Base-by-base conservation (phyloP, 371 early-diverging fungal species). In the Mucor plumbeus region DNA sequence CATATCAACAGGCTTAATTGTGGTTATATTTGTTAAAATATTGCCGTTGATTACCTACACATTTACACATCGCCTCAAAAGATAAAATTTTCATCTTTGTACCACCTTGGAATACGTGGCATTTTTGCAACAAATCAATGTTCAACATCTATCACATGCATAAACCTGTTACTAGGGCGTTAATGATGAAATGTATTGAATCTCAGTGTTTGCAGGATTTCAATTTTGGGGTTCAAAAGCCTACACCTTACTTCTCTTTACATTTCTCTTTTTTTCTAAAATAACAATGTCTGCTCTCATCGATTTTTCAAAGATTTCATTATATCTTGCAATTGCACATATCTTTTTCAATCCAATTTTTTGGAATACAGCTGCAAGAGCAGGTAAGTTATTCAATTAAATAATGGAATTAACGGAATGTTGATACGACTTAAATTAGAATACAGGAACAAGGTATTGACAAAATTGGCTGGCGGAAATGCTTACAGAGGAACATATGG, bases 311-410 rank as follows among this genome's bases (percentile, higher is more conserved):
- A 82, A 91, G 70, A 79, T 88, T 35, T 80, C 88, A n/a, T 78
- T 95, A 38, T 91, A 88, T 80, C 65, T 87, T 61, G 74, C 91
- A 19, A 71, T 90, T 26, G 91, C 82, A 15, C 85, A 88, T 64
- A 92, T 96, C 41, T 65, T 91, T 26, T 96, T 96, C 82, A 96
- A 95, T 70, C 97, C 97, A 34, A 70, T 90, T 41, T 93, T 90
- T 71, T 96, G 97, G 97, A 96, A 96, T 76, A 88, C 91, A 21
- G 94, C 88, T 31, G 97, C 97, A 7, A 87, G 92, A 44, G 81
- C 78, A 74, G 92, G 91, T 91, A 79, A 69, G 64, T 13, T 38
- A 38, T 38, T 3, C 9, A 11, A 38, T 11, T 9, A 55, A 55
- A 39, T 21, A 59, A 11, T 38, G 1, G 17, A 34, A 19, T 21